Conservation (phyloP, 208 protist genomes). For the Trypanosoma caninum region DNA sequence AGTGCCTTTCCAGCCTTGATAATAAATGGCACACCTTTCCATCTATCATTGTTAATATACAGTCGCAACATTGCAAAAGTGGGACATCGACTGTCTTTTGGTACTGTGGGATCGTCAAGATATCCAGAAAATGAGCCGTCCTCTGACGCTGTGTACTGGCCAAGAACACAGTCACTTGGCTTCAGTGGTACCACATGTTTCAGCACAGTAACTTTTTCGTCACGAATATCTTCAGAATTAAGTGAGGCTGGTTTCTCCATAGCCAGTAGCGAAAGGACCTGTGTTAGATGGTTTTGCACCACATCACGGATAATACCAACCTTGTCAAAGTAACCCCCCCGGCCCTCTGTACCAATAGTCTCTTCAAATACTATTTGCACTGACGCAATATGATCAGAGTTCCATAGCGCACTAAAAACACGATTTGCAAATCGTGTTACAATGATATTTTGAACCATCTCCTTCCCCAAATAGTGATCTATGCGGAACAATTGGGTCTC, state of each 20-base stretch:
- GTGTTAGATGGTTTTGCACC: slow-evolving; percentile 93
- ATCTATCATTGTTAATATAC: slow-evolving; percentile 91
- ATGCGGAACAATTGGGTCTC: slow-evolving; percentile 92
- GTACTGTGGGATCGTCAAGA: slow-evolving; percentile 82
- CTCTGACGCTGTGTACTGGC: slow-evolving; percentile 87
- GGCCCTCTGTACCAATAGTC: slow-evolving; percentile 89
- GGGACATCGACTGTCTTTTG: slow-evolving; percentile 70
- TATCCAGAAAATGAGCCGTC: slow-evolving; percentile 86
- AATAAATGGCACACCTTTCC: slow-evolving; percentile 93
- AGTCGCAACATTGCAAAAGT: slow-evolving; percentile 87
- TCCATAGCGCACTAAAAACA: slow-evolving; percentile 90
- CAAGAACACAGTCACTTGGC: slow-evolving; percentile 85
- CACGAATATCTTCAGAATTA: slow-evolving; percentile 79
- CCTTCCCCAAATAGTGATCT: slow-evolving; percentile 95
- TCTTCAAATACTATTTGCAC: slow-evolving; percentile 95
- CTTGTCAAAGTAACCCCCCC: slow-evolving; percentile 92
- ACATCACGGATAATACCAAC: slow-evolving; percentile 94
- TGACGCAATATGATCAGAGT: slow-evolving; percentile 78
- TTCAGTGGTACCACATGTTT: slow-evolving; percentile 53
- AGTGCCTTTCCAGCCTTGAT: slow-evolving; percentile 91
- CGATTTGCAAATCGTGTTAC: slow-evolving; percentile 92
- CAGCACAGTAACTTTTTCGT: slow-evolving; percentile 91
- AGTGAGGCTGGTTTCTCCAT: slow-evolving; percentile 92
- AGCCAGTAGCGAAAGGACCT: slow-evolving; percentile 89
- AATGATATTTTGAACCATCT: slow-evolving; percentile 94